Evolutionary conservation across 345 rosid genomes (phyloP), one percentile per base, ranked within the genome.

Genomic region (Linum trigynum): DNA sequence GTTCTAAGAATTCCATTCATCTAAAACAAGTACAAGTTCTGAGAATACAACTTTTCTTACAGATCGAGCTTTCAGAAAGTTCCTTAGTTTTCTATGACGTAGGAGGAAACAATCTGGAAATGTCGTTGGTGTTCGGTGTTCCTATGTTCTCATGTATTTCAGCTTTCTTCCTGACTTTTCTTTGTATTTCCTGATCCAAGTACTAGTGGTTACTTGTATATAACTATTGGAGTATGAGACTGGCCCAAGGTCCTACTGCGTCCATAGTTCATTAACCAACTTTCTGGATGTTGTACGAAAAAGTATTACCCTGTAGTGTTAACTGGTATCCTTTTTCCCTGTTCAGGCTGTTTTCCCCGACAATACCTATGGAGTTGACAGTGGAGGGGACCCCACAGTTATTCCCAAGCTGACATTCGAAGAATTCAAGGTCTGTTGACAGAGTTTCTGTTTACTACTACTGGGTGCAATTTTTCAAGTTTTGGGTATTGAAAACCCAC

Each of bases 341-440:
- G 53, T 65, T 64, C 81, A 92, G 98, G 95, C 97, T 73, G 75
- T 92, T 58, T 90, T 83, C 76, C 98, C 98, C 16, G 82, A 84
- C 79, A 92, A 92, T 77, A 77, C 97, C 39, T 92, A 92, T 63
- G 96, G 98, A 69, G 98, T 92, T 70, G 98, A 92, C 74, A 92
- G 98, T 72, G 97, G 98, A 68, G 98, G 97, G 50, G 97, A 92
- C 80, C 98, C 98, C 50, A 84, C 76, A 81, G 90, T 67, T 67
- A 92, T 92, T 71, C 94, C 98, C 41, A 77, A 82, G 70, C 82
- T 92, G 80, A 86, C 96, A 62, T 90, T 85, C 70, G 94, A 85
- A 78, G 87, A 92, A 75, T 92, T 92, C 74, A 77, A 88, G 97
- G 98, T 87, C 41, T 56, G 70, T 51, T 62, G 64, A 51, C 15